These are phyloP conservation scores for Rhododendron ovatum DNA, from an alignment of 148 eudicot genomes.

Conservation along the genomic window DNA sequence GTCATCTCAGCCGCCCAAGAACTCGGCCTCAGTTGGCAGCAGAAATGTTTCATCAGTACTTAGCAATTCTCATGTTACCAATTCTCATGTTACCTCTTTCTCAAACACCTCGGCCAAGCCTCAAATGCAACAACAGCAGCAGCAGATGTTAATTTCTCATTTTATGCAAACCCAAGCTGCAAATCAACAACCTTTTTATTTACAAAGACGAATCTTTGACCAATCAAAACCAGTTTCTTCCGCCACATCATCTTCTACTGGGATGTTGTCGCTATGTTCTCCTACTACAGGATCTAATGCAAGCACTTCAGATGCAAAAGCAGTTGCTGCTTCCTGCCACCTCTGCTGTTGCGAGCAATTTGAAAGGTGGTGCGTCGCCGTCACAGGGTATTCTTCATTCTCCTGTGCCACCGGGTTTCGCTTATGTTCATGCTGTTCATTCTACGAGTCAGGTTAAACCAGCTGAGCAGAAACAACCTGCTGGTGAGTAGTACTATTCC, in stretches of 20 bases:
- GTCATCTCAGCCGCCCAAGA: slow-evolving; percentile 58
- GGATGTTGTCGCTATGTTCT: slow-evolving; percentile 54
- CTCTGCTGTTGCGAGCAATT: slow-evolving; percentile 39
- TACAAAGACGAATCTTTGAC: slow-evolving; percentile 52
- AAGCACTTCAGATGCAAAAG: slow-evolving; percentile 62
- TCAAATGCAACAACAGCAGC: slow-evolving; percentile 49
- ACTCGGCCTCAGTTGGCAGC: slow-evolving; percentile 33
- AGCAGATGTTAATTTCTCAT: slow-evolving; percentile 54
- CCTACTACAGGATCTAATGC: slow-evolving; percentile 36
- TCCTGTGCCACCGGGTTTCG: slow-evolving; percentile 47
- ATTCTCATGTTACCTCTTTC: slow-evolving; percentile 25
- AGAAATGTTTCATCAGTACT: slow-evolving; percentile 54
- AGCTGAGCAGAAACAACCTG: slow-evolving; percentile 88
- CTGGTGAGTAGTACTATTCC: slow-evolving; percentile 54
- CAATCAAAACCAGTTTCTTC: slow-evolving; percentile 47
- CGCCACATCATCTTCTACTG: slow-evolving; percentile 34
- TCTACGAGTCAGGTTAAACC: slow-evolving; percentile 60
- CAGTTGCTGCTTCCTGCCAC: slow-evolving; percentile 59
- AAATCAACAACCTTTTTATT: slow-evolving; percentile 46
- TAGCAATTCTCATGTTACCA: slow-evolving; percentile 35
- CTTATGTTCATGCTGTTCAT: slow-evolving; percentile 52
- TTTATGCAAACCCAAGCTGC: slow-evolving; percentile 45
- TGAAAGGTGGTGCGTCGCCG: slow-evolving; percentile 49
- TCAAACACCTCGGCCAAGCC: slow-evolving; percentile 36
- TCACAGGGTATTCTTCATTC: slow-evolving; percentile 49